phyloP scores from a whole-genome alignment of 164 flowering plant species.

The Nymphaea colorata region DNA sequence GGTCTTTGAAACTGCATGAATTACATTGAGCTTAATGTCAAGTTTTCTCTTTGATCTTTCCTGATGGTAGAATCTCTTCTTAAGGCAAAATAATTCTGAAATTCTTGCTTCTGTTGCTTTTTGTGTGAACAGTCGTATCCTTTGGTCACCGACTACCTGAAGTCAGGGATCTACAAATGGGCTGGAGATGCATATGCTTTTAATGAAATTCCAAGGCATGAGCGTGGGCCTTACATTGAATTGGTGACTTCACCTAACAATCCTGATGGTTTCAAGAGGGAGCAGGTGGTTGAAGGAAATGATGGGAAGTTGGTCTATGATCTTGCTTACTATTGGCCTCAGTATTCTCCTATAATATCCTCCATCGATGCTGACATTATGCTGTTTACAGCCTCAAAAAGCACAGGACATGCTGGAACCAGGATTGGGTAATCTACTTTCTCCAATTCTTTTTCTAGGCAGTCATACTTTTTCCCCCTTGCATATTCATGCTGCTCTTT shows the following conservation, averaged over 20 bases:
- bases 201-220: slow-evolving; percentile 1
- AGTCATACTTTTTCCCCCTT: not conserved
- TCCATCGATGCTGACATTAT: slow-evolving; percentile 64
- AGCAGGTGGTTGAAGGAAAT: slow-evolving; percentile 38
- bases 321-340: slow-evolving; percentile 91
- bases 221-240: slow-evolving; percentile 46
- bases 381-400: slow-evolving; percentile 82
- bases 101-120: not conserved
- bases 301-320: slow-evolving; percentile 53
- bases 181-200: slow-evolving; percentile 59
- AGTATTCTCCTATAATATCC: slow-evolving; percentile 55
- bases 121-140: slow-evolving; percentile 56
- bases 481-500: not conserved
- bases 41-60: too few species aligned
- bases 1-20: too few species aligned
- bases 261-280: slow-evolving; percentile 61
- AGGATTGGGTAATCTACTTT: slow-evolving; percentile 62
- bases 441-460: too few species aligned
- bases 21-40: too few species aligned
- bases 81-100: not conserved
- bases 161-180: slow-evolving; percentile 70
- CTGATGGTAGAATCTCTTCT: too few species aligned
- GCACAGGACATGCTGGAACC: slow-evolving; percentile 94
- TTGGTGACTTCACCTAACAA: slow-evolving; percentile 86
- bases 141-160: slow-evolving; percentile 40